Percentiles rank a stretch among this genome's conserved stretches.
phyloP scores from a whole-genome alignment of 1,284 basidiomycete genomes.

The Mycena sp. region DNA sequence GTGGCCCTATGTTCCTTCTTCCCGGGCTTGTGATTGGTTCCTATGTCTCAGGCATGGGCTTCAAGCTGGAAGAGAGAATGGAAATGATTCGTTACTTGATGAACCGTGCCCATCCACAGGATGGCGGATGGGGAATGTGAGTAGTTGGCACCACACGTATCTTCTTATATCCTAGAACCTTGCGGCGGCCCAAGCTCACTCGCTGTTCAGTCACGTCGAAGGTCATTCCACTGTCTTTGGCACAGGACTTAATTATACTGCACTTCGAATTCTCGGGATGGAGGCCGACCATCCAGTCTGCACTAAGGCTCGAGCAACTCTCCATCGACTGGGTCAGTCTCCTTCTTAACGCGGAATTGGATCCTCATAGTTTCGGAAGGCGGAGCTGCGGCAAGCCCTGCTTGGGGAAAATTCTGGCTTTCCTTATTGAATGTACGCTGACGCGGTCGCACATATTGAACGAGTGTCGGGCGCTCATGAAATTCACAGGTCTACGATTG shows the following conservation, averaged over 20 bases:
- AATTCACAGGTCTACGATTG: no score
- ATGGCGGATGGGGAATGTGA: slow-evolving; percentile 96
- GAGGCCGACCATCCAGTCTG: slow-evolving; percentile 84
- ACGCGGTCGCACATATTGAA: no score
- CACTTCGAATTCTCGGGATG: slow-evolving; percentile 88
- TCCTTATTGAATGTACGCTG: slow-evolving; percentile 89
- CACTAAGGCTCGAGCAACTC: slow-evolving; percentile 76
- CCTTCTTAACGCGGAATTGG: background rate
- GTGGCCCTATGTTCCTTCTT: slow-evolving; percentile 93
- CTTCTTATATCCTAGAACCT: background rate
- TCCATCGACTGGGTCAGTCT: slow-evolving; percentile 78
- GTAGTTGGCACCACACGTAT: slow-evolving; percentile 36
- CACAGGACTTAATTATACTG: slow-evolving; percentile 92
- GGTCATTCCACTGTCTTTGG: slow-evolving; percentile 95
- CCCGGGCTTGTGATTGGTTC: slow-evolving; percentile 90
- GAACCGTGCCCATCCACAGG: slow-evolving; percentile 76
- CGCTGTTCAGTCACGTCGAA: slow-evolving; percentile 82
- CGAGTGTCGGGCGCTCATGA: no score
- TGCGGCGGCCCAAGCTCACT: background rate
- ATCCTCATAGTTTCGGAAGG: slow-evolving; percentile 51
- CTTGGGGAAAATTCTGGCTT: slow-evolving; percentile 99
- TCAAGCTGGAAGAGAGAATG: slow-evolving; percentile 82
- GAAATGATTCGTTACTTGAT: slow-evolving; percentile 95
- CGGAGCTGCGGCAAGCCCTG: slow-evolving; percentile 83
- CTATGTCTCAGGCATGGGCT: slow-evolving; percentile 84